A percentile compares a stretch with the other conserved stretches of the same genome.
phyloP scores from a whole-genome alignment of 345 rosid genomes.

The Draba incana region DNA sequence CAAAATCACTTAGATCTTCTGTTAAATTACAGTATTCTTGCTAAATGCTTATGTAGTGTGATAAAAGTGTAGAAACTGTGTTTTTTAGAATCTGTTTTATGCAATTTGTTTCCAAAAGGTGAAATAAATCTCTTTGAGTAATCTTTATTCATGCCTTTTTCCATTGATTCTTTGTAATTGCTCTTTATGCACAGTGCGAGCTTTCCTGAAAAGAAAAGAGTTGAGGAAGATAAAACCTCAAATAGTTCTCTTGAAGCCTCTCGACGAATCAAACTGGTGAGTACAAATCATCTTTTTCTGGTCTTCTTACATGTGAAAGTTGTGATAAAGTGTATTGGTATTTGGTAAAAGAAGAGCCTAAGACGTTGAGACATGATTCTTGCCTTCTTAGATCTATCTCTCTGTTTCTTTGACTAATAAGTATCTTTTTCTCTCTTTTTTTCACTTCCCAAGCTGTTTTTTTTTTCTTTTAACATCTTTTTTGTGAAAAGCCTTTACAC shows the following conservation, averaged over 20 bases:
- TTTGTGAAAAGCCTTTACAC: conserved; percentile 37
- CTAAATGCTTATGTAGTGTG: conserved; percentile 28
- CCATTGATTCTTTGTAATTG: conserved; percentile 42
- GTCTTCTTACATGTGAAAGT: conserved; percentile 28
- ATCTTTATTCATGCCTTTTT: conserved; percentile 27
- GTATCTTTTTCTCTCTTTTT: too few species aligned
- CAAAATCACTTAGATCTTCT: too few species aligned
- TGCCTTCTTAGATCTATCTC: conserved; percentile 44
- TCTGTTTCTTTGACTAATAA: conserved; percentile 46
- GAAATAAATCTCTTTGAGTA: conserved; percentile 27
- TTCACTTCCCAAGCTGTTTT: conserved; percentile 21
- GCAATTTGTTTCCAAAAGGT: conserved; percentile 14
- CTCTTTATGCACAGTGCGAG: conserved; percentile 51
- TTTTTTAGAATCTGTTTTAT: conserved; percentile 21
- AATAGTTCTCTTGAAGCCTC: conserved; percentile 56
- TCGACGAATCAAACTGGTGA: conserved; percentile 65
- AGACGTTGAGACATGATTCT: conserved; percentile 37
- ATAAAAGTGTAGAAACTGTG: conserved; percentile 12
- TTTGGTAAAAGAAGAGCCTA: conserved; percentile 44
- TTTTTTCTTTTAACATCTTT: conserved; percentile 38
- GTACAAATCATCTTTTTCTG: conserved; percentile 29
- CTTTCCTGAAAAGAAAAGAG: conserved; percentile 78
- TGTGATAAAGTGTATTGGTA: conserved; percentile 40
- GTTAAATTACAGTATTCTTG: too few species aligned
- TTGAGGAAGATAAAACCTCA: conserved; percentile 50